A percentile compares a stretch with the other conserved stretches of the same genome.
phyloP scores from a whole-genome alignment of 2,329 filamentous ascomycete genomes.

The Clathrospora elynae region DNA sequence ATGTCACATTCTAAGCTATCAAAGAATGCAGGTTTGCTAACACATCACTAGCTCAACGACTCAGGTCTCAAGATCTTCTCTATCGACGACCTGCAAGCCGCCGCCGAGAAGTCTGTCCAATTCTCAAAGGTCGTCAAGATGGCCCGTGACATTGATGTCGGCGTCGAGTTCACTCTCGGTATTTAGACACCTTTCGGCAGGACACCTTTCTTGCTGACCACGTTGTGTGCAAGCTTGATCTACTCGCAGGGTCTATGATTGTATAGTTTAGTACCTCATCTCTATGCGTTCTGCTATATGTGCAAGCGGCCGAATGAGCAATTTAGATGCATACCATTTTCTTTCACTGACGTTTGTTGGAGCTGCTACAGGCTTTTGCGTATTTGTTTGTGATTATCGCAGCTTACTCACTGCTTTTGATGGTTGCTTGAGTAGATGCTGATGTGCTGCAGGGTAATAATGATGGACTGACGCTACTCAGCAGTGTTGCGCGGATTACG shows the following conservation, averaged over 20 bases:
- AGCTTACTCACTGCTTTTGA: no score
- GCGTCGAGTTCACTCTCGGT: slow-evolving; percentile 69
- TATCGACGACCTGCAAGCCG: slow-evolving; percentile 95
- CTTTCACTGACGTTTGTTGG: no score
- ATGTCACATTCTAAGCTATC: slow-evolving; percentile 40
- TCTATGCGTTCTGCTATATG: no score
- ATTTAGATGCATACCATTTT: neutral
- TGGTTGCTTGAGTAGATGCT: no score
- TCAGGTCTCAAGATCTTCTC: slow-evolving; percentile 99
- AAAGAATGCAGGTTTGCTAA: slow-evolving; percentile 12
- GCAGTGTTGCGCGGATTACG: no score
- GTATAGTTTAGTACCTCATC: no score
- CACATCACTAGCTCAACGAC: slow-evolving; percentile 73
- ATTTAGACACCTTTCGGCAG: slow-evolving; percentile 64
- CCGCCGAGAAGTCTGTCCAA: slow-evolving; percentile 97
- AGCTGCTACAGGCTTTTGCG: no score
- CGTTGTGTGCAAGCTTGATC: slow-evolving; percentile 1
- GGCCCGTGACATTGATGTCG: slow-evolving; percentile 95
- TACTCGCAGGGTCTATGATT: neutral
- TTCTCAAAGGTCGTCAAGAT: slow-evolving; percentile 99
- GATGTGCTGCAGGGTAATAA: no score
- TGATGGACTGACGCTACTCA: no score
- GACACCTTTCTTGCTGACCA: slow-evolving; percentile 15
- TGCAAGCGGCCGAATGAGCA: neutral
- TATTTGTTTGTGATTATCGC: no score